Percentiles rank a stretch among this genome's conserved stretches.
Conservation (phyloP, 2,329 filamentous ascomycete species). For the Periconia sp. region DNA sequence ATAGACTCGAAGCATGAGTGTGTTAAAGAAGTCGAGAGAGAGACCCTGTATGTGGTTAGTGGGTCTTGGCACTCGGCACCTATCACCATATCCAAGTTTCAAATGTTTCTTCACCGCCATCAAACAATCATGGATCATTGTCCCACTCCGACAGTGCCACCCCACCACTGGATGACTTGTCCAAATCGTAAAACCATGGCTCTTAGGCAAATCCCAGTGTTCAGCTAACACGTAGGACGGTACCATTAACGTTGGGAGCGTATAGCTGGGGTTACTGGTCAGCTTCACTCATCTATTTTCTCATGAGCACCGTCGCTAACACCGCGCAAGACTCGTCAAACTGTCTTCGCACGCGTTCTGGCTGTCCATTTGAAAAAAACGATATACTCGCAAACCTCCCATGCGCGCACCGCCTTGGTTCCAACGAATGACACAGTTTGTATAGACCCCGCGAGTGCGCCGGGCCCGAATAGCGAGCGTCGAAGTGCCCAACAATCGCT, state of each 20-base stretch:
- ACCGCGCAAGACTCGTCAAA: conserved; percentile 10
- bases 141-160: neutral
- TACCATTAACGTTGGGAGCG: neutral
- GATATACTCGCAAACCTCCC: conserved; percentile 3
- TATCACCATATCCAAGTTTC: neutral
- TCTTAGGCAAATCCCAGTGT: neutral
- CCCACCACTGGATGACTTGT: neutral
- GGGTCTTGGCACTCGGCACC: neutral
- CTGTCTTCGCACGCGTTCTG: neutral
- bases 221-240: neutral
- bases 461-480: conserved; percentile 15
- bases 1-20: no score
- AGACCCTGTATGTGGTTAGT: neutral
- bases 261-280: conserved; percentile 9
- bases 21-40: no score
- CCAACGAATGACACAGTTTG: conserved; percentile 9
- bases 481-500: no score
- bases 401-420: conserved; percentile 5
- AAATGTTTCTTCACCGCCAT: conserved; percentile 11
- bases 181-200: neutral
- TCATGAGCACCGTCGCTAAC: conserved; percentile 22
- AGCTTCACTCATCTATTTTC: conserved; percentile 10
- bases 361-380: conserved; percentile 4
- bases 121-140: conserved; percentile 3
- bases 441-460: conserved; percentile 19